phyloP scores from a whole-genome alignment of 768 basidiomycete genomes.

The Crassisporium funariophilum region DNA sequence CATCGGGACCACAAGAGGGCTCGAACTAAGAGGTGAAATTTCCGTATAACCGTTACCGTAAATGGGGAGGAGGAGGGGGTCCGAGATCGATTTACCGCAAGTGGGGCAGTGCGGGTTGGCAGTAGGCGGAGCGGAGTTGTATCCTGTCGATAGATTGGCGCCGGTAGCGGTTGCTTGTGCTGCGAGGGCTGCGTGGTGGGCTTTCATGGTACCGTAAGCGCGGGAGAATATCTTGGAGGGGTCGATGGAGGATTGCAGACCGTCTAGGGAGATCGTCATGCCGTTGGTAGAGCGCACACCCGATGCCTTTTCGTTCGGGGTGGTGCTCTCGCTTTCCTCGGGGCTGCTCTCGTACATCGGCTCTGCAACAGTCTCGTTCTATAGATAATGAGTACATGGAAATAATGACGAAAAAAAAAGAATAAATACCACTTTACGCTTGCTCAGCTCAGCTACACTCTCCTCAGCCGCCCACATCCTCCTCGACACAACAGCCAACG shows the following conservation, averaged over 20 bases:
- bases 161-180: slow-evolving; percentile 1
- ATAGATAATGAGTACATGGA: slow-evolving; percentile 2
- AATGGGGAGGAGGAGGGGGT: slow-evolving; percentile 41
- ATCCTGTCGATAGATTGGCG: slow-evolving; percentile 19
- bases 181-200: slow-evolving; percentile 20
- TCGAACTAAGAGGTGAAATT: slow-evolving; percentile 52
- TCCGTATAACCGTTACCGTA: slow-evolving; percentile 33
- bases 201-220: slow-evolving; percentile 28
- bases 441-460: slow-evolving; percentile 36
- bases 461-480: slow-evolving; percentile 62
- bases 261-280: slow-evolving; percentile 53
- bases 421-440: slow-evolving; percentile 11
- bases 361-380: slow-evolving; percentile 14
- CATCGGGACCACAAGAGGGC: slow-evolving; percentile 54
- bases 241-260: slow-evolving; percentile 43
- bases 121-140: slow-evolving; percentile 48
- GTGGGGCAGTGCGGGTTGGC: slow-evolving; percentile 52
- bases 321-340: slow-evolving; percentile 7
- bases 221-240: slow-evolving; percentile 31
- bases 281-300: slow-evolving; percentile 15
- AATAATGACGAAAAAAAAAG: not conserved
- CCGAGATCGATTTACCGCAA: slow-evolving; percentile 54
- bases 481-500: slow-evolving; percentile 49
- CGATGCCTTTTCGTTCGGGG: slow-evolving; percentile 14
- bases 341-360: slow-evolving; percentile 10